These are phyloP conservation scores for Aspergillus sp. DNA, from an alignment of 2,329 filamentous ascomycete species.

Conservation along the genomic window DNA sequence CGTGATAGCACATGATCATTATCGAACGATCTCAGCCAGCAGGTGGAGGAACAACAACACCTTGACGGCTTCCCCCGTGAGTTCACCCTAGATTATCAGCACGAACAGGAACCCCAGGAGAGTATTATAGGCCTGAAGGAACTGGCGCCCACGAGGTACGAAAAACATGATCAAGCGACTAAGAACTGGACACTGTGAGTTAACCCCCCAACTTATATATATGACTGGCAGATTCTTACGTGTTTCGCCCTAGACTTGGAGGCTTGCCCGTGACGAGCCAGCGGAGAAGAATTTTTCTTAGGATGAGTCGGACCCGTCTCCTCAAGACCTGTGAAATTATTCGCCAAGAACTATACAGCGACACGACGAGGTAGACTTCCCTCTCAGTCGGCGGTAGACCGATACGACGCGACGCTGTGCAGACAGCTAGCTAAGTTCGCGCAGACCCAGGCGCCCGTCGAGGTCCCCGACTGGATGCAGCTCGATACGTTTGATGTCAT, in stretches of 20 bases:
- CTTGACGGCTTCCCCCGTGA: not conserved
- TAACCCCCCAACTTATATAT: not conserved
- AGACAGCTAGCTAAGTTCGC: not conserved
- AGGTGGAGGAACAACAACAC: not conserved
- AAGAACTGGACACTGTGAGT: not conserved
- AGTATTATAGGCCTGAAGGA: constrained; percentile 1
- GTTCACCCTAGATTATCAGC: not conserved
- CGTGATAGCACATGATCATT: not conserved
- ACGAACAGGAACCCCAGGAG: not conserved
- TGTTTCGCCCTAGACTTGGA: constrained; percentile 1
- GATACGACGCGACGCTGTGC: constrained; percentile 8
- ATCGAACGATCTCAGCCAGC: not conserved
- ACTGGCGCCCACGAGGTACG: not conserved
- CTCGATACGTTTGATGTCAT: constrained; percentile 20
- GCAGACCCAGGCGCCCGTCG: not conserved
- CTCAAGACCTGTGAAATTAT: constrained; percentile 9
- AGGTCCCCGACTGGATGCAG: constrained; percentile 19
- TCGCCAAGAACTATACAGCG: constrained; percentile 14
- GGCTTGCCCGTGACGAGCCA: not conserved
- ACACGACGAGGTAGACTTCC: constrained; percentile 2
- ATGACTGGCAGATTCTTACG: not conserved
- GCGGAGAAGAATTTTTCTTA: constrained; percentile 3
- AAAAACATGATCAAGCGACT: not conserved
- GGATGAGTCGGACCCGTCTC: constrained; percentile 8
- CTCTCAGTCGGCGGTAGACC: constrained; percentile 11